Evolutionary conservation across 176 grass and related monocot species (phyloP).

Genomic region (Phoenix roebelenii): DNA sequence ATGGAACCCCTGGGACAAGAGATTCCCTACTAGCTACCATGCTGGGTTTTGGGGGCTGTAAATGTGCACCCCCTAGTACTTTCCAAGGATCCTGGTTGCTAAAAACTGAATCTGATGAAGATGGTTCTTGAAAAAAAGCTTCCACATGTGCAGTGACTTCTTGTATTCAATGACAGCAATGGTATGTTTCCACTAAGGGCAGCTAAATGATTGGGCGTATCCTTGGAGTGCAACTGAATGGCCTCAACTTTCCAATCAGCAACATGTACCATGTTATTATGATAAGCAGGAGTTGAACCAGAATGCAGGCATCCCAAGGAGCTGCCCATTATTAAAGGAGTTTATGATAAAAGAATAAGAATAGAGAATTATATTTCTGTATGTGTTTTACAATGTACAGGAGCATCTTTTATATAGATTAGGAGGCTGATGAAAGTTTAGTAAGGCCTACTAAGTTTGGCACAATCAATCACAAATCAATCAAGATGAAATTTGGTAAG

Average conservation of each 20-base stretch:
- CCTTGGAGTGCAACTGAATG: conserved; percentile 14
- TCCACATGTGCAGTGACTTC: conserved; percentile 19
- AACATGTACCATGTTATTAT: too few species aligned
- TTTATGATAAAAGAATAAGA: too few species aligned
- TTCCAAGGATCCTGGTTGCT: conserved; percentile 76
- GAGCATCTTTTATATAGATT: too few species aligned
- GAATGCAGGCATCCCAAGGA: conserved; percentile 27
- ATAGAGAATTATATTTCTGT: too few species aligned
- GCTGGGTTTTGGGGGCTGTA: conserved; percentile 39
- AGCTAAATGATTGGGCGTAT: conserved; percentile 32
- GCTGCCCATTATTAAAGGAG: conserved; percentile 6
- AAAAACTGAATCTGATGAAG: conserved; percentile 55
- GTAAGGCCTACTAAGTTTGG: too few species aligned
- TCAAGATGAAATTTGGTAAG: too few species aligned
- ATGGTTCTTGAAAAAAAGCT: conserved; percentile 29
- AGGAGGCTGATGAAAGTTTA: too few species aligned
- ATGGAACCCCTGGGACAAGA: conserved; percentile 24
- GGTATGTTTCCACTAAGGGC: conserved; percentile 19
- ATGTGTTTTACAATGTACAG: too few species aligned
- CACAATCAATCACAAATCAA: too few species aligned
- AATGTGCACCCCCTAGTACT: conserved; percentile 41
- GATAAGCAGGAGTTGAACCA: conserved; percentile 18
- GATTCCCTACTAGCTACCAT: conserved; percentile 35
- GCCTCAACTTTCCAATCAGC: not conserved
- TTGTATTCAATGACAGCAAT: conserved; percentile 18